Conservation (phyloP, 345 rosid genomes). For the Litchi chinensis region DNA sequence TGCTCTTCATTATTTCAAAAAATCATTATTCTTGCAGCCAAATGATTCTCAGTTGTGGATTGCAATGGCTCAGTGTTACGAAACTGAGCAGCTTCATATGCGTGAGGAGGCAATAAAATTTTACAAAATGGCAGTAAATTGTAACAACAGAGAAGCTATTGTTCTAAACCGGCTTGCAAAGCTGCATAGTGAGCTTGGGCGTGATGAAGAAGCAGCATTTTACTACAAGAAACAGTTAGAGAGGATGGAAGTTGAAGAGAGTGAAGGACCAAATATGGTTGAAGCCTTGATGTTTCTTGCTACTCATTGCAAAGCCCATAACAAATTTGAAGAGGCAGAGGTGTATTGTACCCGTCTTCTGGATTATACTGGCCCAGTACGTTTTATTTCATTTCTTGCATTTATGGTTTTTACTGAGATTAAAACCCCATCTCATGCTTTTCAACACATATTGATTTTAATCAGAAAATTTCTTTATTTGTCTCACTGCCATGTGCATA, state of each 20-base stretch:
- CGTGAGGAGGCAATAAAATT: conserved; percentile 94
- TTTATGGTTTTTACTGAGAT: background rate
- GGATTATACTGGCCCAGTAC: conserved; percentile 89
- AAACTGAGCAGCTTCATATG: conserved; percentile 83
- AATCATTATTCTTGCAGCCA: conserved; percentile 88
- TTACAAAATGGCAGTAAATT: conserved; percentile 78
- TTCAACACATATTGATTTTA: background rate
- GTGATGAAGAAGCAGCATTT: conserved; percentile 82
- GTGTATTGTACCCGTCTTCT: conserved; percentile 92
- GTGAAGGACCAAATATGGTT: conserved; percentile 88
- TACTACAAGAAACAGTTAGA: conserved; percentile 87
- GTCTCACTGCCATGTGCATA: conserved; percentile 21
- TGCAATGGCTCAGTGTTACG: conserved; percentile 97
- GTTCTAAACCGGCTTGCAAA: conserved; percentile 85
- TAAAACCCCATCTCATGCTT: background rate
- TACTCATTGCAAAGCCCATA: conserved; percentile 59
- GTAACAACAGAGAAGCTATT: conserved; percentile 88
- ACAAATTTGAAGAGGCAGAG: conserved; percentile 90
- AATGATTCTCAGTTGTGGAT: conserved; percentile 94
- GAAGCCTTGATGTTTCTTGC: conserved; percentile 91
- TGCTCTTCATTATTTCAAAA: conserved; percentile 92
- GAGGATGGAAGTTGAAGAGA: conserved; percentile 94
- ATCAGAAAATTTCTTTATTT: conserved; percentile 4
- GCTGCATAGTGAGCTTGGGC: conserved; percentile 69
- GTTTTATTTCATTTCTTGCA: conserved; percentile 28